A percentile compares a stretch with the other conserved stretches of the same genome.
Conservation (phyloP, 257 asterid species). For the Schizonepeta tenuifolia region DNA sequence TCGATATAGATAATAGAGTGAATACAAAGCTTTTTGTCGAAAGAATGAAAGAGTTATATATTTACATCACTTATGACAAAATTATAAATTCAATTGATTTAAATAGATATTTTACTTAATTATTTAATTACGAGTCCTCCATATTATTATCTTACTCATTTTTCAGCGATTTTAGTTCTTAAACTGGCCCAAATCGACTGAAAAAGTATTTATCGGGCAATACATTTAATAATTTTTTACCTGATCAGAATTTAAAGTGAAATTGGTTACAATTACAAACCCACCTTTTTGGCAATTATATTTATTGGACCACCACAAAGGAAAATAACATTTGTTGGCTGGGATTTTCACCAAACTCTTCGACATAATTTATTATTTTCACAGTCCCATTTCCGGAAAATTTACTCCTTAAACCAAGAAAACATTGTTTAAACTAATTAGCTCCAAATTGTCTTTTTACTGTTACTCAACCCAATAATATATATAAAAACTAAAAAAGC, state of each 20-base stretch:
- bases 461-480: not conserved
- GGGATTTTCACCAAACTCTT: conserved; percentile 11
- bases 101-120: not conserved
- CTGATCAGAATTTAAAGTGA: not conserved
- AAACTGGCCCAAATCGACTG: no score
- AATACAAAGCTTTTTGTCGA: no score
- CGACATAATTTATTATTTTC: not conserved
- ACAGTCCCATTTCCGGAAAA: conserved; percentile 2
- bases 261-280: not conserved
- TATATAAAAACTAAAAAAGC: not conserved
- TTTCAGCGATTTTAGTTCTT: not conserved
- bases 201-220: not conserved
- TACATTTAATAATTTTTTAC: not conserved
- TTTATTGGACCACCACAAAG: not conserved
- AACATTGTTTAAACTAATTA: not conserved
- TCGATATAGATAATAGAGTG: no score
- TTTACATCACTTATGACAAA: no score
- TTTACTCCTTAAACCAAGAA: not conserved
- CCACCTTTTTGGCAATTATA: not conserved
- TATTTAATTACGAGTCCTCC: not conserved
- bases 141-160: not conserved
- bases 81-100: not conserved
- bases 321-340: not conserved
- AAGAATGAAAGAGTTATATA: no score
- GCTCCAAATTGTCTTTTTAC: not conserved